Conservation (phyloP, 2,329 filamentous ascomycete species). For the Dactylellina leptospora region DNA sequence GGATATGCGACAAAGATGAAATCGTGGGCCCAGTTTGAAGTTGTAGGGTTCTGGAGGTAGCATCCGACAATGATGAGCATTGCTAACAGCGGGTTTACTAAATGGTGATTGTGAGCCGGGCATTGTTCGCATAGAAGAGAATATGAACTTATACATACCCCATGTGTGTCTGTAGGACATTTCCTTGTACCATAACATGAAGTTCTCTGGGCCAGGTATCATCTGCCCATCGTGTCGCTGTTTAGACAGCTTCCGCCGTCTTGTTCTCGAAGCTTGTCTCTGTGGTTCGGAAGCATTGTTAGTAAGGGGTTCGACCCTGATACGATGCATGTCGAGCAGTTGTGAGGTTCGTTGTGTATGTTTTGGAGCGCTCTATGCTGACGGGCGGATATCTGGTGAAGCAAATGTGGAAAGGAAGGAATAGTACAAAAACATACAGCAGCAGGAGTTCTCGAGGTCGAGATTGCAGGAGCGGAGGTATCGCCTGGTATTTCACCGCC, state of each 20-base stretch:
- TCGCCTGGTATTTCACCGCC: conserved; percentile 56
- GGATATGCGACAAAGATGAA: conserved; percentile 91
- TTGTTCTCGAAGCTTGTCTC: conserved; percentile 55
- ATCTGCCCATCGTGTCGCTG: conserved; percentile 50
- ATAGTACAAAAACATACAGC: conserved; percentile 49
- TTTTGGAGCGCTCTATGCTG: not conserved
- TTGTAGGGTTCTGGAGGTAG: conserved; percentile 78
- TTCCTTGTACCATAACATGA: conserved; percentile 57
- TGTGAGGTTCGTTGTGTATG: not conserved
- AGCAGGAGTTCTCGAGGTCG: conserved; percentile 56
- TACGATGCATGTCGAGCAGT: conserved; percentile 26
- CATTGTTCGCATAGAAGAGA: not conserved
- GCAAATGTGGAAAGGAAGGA: not conserved
- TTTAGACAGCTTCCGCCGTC: conserved; percentile 56
- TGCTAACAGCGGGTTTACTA: conserved; percentile 73
- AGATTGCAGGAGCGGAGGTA: conserved; percentile 56
- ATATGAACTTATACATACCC: conserved; percentile 52
- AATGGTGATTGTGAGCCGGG: not conserved
- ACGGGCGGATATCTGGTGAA: not conserved
- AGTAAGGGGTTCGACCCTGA: conserved; percentile 19
- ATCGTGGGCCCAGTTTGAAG: conserved; percentile 78
- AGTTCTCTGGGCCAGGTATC: conserved; percentile 50
- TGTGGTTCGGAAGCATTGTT: conserved; percentile 29
- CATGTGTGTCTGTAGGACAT: conserved; percentile 58
- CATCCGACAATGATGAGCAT: conserved; percentile 70